These are phyloP conservation scores for Physocladia obscura DNA, from an alignment of 192 early-diverging fungal genomes.

Conservation along the genomic window DNA sequence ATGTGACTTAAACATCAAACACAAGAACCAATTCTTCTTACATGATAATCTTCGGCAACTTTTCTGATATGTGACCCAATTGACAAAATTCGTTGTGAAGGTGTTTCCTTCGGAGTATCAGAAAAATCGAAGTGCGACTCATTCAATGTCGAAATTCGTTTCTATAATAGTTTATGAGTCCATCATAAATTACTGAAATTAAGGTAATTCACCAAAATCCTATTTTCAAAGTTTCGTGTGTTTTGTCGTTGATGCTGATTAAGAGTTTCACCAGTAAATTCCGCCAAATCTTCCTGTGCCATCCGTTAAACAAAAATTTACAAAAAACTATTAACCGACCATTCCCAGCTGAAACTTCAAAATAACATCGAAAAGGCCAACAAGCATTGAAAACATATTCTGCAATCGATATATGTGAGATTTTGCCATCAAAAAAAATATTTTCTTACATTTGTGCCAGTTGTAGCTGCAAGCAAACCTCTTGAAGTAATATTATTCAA, in stretches of 20 bases:
- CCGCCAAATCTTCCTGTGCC: background rate
- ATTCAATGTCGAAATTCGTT: conserved; percentile 14
- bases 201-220: conserved; percentile 5
- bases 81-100: background rate
- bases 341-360: conserved; percentile 5
- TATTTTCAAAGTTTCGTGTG: background rate
- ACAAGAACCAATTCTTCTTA: background rate
- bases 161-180: background rate
- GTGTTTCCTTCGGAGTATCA: background rate
- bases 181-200: background rate
- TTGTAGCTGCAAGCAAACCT: conserved; percentile 50
- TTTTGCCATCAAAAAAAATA: conserved; percentile 4
- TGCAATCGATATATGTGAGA: conserved; percentile 1
- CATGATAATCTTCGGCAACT: conserved; percentile 15
- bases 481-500: conserved; percentile 66
- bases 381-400: conserved; percentile 19
- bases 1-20: too few species aligned
- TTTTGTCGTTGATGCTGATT: background rate
- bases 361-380: conserved; percentile 24
- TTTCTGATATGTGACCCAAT: conserved; percentile 30
- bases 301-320: background rate
- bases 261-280: conserved; percentile 2
- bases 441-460: background rate
- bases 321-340: background rate
- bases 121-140: background rate